phyloP scores from a whole-genome alignment of 2,329 filamentous ascomycete species.

The Tothia fuscella region DNA sequence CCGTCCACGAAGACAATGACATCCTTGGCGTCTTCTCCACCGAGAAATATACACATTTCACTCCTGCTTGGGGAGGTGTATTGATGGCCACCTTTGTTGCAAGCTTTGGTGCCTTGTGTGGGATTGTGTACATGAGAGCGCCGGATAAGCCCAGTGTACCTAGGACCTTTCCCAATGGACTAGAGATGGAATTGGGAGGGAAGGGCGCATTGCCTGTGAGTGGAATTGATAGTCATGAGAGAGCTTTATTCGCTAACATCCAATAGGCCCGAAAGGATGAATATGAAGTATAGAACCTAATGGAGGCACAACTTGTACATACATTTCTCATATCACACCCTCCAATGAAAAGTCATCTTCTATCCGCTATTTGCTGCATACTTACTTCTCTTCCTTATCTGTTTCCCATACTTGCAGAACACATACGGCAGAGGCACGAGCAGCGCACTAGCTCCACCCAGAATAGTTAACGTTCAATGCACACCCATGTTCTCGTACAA shows the following conservation, averaged over 20 bases:
- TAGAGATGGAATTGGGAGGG: conserved; percentile 38
- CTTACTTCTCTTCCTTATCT: not conserved
- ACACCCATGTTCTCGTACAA: not conserved
- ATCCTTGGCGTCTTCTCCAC: conserved; percentile 80
- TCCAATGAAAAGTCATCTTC: too few species aligned
- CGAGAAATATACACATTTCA: conserved; percentile 78
- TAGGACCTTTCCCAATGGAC: conserved; percentile 34
- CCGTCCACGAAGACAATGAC: conserved; percentile 94
- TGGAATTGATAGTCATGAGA: too few species aligned
- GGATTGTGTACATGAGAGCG: conserved; percentile 27
- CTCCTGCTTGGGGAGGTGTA: conserved; percentile 49
- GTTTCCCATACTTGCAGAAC: not conserved
- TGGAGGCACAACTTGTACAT: too few species aligned
- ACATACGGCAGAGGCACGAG: not conserved
- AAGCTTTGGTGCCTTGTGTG: conserved; percentile 28
- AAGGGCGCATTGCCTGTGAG: conserved; percentile 29
- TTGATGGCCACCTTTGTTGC: conserved; percentile 33
- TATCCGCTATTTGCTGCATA: not conserved
- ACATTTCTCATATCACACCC: not conserved
- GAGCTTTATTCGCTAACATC: too few species aligned
- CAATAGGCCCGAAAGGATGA: too few species aligned
- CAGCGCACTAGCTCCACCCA: not conserved
- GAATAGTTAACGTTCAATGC: not conserved
- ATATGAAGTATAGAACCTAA: too few species aligned
- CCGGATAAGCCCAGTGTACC: conserved; percentile 35